Percentiles rank a stretch among this genome's conserved stretches.
Evolutionary conservation across 768 basidiomycete species (phyloP).

Genomic region (Cystobasidium onofrii): DNA sequence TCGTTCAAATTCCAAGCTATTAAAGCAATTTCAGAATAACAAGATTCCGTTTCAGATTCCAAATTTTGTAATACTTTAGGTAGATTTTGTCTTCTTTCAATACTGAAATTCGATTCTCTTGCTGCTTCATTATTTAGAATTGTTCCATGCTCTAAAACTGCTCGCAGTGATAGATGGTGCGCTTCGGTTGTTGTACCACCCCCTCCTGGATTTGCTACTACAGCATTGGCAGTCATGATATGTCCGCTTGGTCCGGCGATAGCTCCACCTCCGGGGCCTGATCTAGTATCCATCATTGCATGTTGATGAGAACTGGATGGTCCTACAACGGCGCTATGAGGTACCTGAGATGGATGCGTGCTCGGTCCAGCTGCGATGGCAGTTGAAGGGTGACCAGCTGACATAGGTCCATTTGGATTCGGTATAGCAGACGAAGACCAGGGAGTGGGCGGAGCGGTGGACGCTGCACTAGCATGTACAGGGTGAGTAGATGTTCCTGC

Average conservation of each 20-base stretch:
- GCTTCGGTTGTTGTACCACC: constrained; percentile 6
- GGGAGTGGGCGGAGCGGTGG: not conserved
- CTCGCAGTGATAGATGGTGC: not conserved
- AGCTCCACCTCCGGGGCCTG: not conserved
- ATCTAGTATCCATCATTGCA: not conserved
- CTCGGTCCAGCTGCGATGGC: not conserved
- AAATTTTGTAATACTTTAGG: constrained; percentile 32
- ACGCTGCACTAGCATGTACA: not conserved
- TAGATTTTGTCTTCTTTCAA: not conserved
- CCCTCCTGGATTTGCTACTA: not conserved
- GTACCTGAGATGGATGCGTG: not conserved
- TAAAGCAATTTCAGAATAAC: constrained; percentile 40
- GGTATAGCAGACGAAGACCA: not conserved
- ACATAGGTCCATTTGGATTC: too few relatives aligned
- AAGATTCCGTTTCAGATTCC: constrained; percentile 40
- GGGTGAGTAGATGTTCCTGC: not conserved
- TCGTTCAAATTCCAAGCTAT: constrained; percentile 76
- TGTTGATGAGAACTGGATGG: not conserved
- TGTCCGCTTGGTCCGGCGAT: not conserved
- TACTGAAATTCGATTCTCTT: not conserved
- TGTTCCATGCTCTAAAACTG: constrained; percentile 19
- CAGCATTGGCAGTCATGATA: not conserved
- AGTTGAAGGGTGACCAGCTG: not conserved
- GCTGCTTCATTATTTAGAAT: constrained; percentile 13
- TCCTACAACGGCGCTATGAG: not conserved